Evolutionary conservation across 1,139 yeast genomes (phyloP), one percentile per base, ranked within the genome.

Genomic region (Geotrichum cucujoidarum): DNA sequence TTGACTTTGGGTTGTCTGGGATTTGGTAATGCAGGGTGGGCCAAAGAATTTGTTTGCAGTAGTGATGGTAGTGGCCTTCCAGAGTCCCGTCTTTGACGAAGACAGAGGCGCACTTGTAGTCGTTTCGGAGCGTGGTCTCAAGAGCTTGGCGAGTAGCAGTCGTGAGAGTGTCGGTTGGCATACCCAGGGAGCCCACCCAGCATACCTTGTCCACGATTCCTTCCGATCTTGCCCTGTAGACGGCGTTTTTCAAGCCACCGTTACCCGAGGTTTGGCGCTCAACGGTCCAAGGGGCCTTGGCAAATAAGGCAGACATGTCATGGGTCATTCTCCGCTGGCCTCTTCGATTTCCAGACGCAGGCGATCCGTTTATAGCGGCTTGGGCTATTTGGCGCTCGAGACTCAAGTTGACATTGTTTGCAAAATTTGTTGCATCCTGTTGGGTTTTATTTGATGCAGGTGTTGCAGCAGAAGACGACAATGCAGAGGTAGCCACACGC

Each of bases 21-120:
- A 90, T 88, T 65, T 92, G 96, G 63, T 92, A 94, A 63, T 92
- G 98, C 55, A 94, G 73, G 1, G 97, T 87, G 24, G 98, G 98
- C 97, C 98, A 92, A 55, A 92, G 71, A 40, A 92, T 86, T 60
- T 89, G 95, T 64, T 92, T 92, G 64, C 97, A 90, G 63, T 84
- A 92, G 43, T 88, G 86, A 51, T 79, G 78, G 66, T 92, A 92
- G 60, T 89, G 95, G 18, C 97, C 97, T 58, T 84, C 85, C 60
- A 88, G 86, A 0, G 89, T 80, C 18, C 77, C 67, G 65, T 92
- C 97, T 56, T 78, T 77, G 1, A 90, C 82, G 56, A 79, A 80
- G 3, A 89, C 85, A 0, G 89, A 80, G 47, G 77, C 76, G 44
- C 86, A 78, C 49, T 76, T 64, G 60, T 77, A 78, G 5, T 78